A percentile compares a stretch with the other conserved stretches of the same genome.
Evolutionary conservation across 441 rosid species (phyloP).

Genomic region (Aleurites moluccanus): DNA sequence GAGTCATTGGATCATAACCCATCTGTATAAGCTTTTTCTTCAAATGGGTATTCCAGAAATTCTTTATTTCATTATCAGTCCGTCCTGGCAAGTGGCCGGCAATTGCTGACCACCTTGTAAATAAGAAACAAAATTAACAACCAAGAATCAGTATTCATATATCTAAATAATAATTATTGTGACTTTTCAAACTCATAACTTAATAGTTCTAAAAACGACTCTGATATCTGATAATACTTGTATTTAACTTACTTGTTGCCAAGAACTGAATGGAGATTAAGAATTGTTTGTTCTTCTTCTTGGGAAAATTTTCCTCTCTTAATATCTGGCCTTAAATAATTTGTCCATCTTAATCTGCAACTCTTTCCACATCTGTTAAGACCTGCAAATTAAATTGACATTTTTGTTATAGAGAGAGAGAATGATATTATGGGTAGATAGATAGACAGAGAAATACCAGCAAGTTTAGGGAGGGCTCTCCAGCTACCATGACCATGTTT

Average conservation of each 20-base stretch:
- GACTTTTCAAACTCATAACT: no score
- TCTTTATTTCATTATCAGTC: slow-evolving; percentile 86
- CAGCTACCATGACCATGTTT: slow-evolving; percentile 91
- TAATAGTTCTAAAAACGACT: no score
- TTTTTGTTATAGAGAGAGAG: background rate
- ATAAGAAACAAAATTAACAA: background rate
- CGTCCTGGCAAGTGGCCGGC: slow-evolving; percentile 74
- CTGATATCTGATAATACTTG: no score
- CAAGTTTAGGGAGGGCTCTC: slow-evolving; percentile 90
- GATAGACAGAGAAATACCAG: slow-evolving; percentile 32
- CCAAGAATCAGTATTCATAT: no score
- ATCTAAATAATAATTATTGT: no score
- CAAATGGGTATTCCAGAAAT: slow-evolving; percentile 86
- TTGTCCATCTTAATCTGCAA: slow-evolving; percentile 92
- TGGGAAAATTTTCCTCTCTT: slow-evolving; percentile 85
- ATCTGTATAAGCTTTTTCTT: slow-evolving; percentile 82
- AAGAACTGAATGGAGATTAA: slow-evolving; percentile 77
- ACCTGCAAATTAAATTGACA: slow-evolving; percentile 15
- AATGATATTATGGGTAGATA: background rate
- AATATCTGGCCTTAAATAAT: slow-evolving; percentile 85
- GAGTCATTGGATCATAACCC: slow-evolving; percentile 93
- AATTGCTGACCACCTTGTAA: slow-evolving; percentile 85
- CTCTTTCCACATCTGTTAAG: slow-evolving; percentile 93
- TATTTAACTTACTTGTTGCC: slow-evolving; percentile 63
- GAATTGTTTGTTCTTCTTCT: slow-evolving; percentile 83